Conservation (phyloP, 257 asterid species). For the Solanum pennellii region DNA sequence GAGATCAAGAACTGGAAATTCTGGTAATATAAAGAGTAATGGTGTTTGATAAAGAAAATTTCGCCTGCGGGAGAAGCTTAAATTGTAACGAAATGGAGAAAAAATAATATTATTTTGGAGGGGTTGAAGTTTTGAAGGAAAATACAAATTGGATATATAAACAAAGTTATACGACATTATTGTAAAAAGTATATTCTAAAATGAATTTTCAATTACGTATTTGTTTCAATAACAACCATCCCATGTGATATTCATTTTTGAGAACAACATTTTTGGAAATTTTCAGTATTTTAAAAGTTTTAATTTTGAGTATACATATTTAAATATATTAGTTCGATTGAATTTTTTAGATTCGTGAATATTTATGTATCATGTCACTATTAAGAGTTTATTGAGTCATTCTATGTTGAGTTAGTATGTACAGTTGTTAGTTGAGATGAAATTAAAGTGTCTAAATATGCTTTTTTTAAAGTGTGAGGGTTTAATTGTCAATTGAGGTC, state of each 20-base stretch:
- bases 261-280: background rate
- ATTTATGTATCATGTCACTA: background rate
- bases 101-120: background rate
- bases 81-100: background rate
- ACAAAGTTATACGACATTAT: background rate
- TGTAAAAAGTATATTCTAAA: background rate
- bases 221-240: background rate
- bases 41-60: background rate
- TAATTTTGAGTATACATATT: background rate
- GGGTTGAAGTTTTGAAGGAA: background rate
- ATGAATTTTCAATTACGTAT: background rate
- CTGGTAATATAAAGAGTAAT: background rate
- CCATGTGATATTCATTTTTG: background rate
- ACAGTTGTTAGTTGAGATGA: background rate
- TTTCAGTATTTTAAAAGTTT: too few species aligned
- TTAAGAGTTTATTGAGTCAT: too few species aligned
- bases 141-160: background rate
- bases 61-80: background rate
- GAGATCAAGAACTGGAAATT: background rate
- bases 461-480: background rate
- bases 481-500: background rate
- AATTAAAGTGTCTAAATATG: background rate
- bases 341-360: fast-evolving
- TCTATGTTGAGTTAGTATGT: background rate
- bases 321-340: too few species aligned